phyloP scores from a whole-genome alignment of 129 eudicot species.

The Dittrichia graveolens region DNA sequence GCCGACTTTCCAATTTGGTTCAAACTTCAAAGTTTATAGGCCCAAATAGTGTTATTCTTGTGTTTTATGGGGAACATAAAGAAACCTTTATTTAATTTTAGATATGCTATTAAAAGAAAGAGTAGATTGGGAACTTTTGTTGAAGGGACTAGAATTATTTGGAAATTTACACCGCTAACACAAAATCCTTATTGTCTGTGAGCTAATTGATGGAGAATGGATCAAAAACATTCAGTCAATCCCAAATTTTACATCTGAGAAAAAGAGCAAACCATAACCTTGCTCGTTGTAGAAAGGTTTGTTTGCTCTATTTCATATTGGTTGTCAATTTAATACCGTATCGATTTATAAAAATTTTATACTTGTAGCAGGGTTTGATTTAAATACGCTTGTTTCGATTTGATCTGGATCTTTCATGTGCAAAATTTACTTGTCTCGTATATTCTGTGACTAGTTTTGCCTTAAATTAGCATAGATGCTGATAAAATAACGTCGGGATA shows the following conservation, averaged over 20 bases:
- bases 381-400: constrained; percentile 17
- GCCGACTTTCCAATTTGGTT: constrained; percentile 21
- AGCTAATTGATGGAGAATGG: constrained; percentile 32
- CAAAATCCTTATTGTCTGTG: constrained; percentile 17
- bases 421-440: background rate
- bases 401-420: background rate
- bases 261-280: constrained; percentile 28
- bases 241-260: constrained; percentile 17
- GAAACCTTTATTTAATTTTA: background rate
- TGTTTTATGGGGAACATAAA: constrained; percentile 15
- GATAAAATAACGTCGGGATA: constrained; percentile 3
- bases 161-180: constrained; percentile 7
- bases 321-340: constrained; percentile 15
- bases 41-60: constrained; percentile 27
- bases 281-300: constrained; percentile 31
- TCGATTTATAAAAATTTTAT: background rate
- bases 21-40: constrained; percentile 28
- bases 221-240: constrained; percentile 18
- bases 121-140: constrained; percentile 18
- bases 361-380: constrained; percentile 3
- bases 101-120: background rate
- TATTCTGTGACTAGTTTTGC: background rate
- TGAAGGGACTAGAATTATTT: constrained; percentile 9
- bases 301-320: constrained; percentile 19
- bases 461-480: constrained; percentile 7